These are phyloP conservation scores for Rhododendron kiyosumense DNA, from an alignment of 148 eudicot species.

Conservation along the genomic window DNA sequence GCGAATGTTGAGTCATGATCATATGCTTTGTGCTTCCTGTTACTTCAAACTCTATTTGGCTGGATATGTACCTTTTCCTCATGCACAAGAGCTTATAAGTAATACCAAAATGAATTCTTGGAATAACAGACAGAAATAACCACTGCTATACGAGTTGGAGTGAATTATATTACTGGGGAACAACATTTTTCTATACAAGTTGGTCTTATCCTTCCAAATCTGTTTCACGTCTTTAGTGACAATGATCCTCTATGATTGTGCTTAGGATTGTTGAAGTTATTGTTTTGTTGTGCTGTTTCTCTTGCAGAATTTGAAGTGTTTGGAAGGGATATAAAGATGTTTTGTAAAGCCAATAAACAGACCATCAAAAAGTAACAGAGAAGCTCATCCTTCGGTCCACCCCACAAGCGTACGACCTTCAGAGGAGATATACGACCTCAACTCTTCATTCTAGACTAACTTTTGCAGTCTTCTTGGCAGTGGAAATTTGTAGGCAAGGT, in stretches of 20 bases:
- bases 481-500: not conserved
- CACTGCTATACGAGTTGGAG: not conserved
- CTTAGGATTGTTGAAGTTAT: not conserved
- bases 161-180: not conserved
- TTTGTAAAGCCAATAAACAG: not conserved
- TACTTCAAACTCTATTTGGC: not conserved
- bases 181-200: not conserved
- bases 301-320: not conserved
- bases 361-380: not conserved
- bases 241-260: not conserved
- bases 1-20: not conserved
- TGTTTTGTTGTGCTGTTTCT: not conserved
- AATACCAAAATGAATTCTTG: not conserved
- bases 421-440: not conserved
- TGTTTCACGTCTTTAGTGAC: not conserved
- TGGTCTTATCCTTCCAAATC: not conserved
- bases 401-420: not conserved
- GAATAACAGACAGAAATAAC: not conserved
- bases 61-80: not conserved
- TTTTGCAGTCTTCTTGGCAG: not conserved
- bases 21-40: not conserved
- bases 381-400: not conserved
- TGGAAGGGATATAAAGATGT: not conserved
- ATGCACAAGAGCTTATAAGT: not conserved
- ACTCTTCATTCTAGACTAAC: not conserved